phyloP scores from a whole-genome alignment of 2,329 filamentous ascomycete genomes.

The Harringtonia lauricola region DNA sequence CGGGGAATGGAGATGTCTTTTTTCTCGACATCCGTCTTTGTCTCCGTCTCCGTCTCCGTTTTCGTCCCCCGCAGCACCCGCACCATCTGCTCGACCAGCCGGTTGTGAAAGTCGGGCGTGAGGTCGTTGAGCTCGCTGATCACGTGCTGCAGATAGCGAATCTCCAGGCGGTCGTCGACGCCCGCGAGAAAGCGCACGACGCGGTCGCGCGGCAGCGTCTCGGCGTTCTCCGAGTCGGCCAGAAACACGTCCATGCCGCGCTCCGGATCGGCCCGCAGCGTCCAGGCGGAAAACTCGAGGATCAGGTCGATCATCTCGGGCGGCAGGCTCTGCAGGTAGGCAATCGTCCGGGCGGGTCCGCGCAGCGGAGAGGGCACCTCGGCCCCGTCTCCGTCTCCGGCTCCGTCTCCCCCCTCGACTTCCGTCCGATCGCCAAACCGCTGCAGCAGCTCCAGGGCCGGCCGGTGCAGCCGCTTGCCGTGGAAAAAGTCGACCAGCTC shows the following conservation, averaged over 20 bases:
- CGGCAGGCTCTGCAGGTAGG: constrained; percentile 80
- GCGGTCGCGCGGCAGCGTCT: constrained; percentile 67
- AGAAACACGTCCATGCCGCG: constrained; percentile 88
- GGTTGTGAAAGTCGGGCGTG: constrained; percentile 79
- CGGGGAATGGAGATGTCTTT: constrained; percentile 44
- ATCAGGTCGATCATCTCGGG: constrained; percentile 84
- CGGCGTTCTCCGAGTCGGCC: constrained; percentile 88
- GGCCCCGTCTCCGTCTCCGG: neutral
- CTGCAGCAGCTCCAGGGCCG: constrained; percentile 71
- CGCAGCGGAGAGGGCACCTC: constrained; percentile 42
- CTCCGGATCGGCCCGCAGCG: constrained; percentile 58
- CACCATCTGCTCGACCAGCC: constrained; percentile 58
- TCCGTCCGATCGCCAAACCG: constrained; percentile 60
- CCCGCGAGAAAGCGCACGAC: constrained; percentile 64
- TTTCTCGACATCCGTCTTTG: neutral
- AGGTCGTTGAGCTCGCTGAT: constrained; percentile 77
- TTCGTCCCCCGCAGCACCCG: constrained; percentile 41
- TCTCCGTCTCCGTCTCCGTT: constrained; percentile 15
- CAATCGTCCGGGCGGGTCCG: constrained; percentile 74
- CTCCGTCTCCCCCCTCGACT: constrained; percentile 31
- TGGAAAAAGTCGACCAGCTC: constrained; percentile 97
- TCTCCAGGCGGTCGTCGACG: constrained; percentile 61
- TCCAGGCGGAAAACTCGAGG: constrained; percentile 86
- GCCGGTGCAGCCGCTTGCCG: constrained; percentile 83
- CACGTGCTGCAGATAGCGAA: constrained; percentile 81